phyloP scores from a whole-genome alignment of 1,284 basidiomycete genomes.

The Calocybe gambosa region DNA sequence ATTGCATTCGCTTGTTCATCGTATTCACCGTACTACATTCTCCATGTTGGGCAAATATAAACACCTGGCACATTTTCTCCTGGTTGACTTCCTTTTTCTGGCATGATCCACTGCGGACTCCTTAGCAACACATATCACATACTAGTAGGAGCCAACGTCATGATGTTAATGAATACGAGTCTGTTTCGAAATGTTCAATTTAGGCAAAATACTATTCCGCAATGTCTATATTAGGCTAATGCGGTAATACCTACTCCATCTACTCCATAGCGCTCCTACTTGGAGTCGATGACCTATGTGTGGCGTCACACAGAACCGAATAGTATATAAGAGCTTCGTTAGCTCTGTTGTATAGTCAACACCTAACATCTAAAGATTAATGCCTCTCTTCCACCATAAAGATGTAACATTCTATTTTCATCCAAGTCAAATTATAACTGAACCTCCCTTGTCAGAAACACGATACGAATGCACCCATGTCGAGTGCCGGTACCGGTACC shows the following conservation, averaged over 20 bases:
- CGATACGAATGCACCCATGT: not conserved
- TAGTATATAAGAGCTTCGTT: not conserved
- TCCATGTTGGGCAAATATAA: not conserved
- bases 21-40: not conserved
- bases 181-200: too few species aligned
- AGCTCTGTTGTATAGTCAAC: not conserved
- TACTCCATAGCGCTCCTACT: not conserved
- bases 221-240: not conserved
- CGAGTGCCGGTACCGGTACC: not conserved
- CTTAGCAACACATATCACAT: too few species aligned
- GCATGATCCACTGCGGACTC: too few species aligned
- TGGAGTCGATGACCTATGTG: constrained; percentile 2
- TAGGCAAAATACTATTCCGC: too few species aligned
- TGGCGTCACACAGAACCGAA: not conserved
- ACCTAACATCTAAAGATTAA: not conserved
- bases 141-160: too few species aligned
- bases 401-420: not conserved
- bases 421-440: too few species aligned
- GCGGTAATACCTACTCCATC: not conserved
- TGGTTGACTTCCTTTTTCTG: too few species aligned
- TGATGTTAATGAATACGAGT: too few species aligned
- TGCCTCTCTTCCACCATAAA: constrained; percentile 7
- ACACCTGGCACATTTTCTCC: not conserved
- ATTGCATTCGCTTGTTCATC: not conserved
- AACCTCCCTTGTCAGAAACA: not conserved